phyloP scores from a whole-genome alignment of 495 filamentous ascomycete species.

The Extremus antarcticus region DNA sequence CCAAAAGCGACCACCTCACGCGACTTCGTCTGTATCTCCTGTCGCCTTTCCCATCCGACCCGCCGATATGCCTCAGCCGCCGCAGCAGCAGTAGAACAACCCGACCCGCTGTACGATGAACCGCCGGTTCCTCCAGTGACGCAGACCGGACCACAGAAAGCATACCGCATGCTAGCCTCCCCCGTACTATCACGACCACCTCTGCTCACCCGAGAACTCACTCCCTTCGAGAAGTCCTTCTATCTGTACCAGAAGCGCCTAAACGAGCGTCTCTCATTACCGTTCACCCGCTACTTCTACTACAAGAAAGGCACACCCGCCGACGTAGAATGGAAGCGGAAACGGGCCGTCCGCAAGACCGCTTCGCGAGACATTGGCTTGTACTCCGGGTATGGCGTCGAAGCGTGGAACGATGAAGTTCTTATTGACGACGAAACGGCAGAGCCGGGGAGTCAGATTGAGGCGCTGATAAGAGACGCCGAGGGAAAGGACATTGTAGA shows the following conservation, averaged over 20 bases:
- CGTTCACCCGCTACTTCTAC: slow-evolving; percentile 89
- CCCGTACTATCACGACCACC: slow-evolving; percentile 84
- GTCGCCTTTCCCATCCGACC: slow-evolving; percentile 20
- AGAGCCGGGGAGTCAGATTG: slow-evolving; percentile 48
- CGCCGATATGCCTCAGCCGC: slow-evolving; percentile 21
- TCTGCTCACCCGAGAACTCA: slow-evolving; percentile 69
- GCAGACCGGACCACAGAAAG: slow-evolving; percentile 13
- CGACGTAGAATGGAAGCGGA: slow-evolving; percentile 84
- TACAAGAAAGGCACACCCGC: slow-evolving; percentile 81
- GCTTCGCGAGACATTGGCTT: slow-evolving; percentile 72
- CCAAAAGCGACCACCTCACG: slow-evolving; percentile 8
- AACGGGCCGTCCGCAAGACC: slow-evolving; percentile 62
- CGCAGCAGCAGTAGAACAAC: slow-evolving; percentile 12
- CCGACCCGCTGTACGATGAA: neutral
- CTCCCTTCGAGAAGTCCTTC: slow-evolving; percentile 80
- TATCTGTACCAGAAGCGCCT: slow-evolving; percentile 95
- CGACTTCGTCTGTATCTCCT: slow-evolving; percentile 26
- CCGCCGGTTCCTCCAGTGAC: slow-evolving; percentile 12
- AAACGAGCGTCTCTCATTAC: slow-evolving; percentile 81
- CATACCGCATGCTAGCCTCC: slow-evolving; percentile 62
- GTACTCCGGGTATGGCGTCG: slow-evolving; percentile 68
- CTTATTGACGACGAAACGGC: slow-evolving; percentile 57
- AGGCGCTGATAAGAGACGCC: slow-evolving; percentile 64
- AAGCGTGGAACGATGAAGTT: slow-evolving; percentile 88
- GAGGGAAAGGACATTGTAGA: slow-evolving; percentile 42